Evolutionary conservation across 225 moss, liverwort and hornwort genomes (phyloP), one percentile per base, ranked within the genome.

Genomic region (Pleurozium schreberi): DNA sequence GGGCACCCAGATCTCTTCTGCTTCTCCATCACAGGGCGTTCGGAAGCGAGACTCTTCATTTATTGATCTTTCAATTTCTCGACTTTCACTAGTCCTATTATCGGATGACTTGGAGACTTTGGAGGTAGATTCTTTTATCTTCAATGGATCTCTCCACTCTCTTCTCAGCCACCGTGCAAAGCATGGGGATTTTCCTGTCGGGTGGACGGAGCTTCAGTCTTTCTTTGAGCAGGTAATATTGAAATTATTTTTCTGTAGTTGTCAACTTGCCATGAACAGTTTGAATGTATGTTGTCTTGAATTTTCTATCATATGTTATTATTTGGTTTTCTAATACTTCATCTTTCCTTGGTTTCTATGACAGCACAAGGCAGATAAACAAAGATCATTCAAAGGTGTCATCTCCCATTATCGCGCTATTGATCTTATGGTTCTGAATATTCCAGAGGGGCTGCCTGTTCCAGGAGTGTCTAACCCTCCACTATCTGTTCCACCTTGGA

Each of bases 181-280:
- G 0, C 12, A 68, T 40, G 21, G 23, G 2, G 21, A 6, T 6
- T 68, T 68, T 68, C 20, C 12, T 20, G 4, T 2, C 1, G 7
- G 40, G 1, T 68, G 23, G 40, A 23, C 1, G 6, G 7, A 68
- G 0, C 2, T 69, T 40, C 0, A 69, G 5, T 4, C 40, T 23
- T 69, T 40, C 13, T 2, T 40, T 23, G 23, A 40, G 8, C 7
- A 12, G 40, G 69, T 22, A 38, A 23, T 38, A 1, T 38, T 38
- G 0, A 20, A 20, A 3, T 34, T 6, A 1, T 1, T 9, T 67
- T n/a, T n/a, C n/a, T n/a, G n/a, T n/a, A n/a, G n/a, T n/a, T n/a
- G n/a, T n/a, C n/a, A n/a, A n/a, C 6, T 11, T 38, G 1, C 7
- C 20, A 1, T 19, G 0, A 36, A 1, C 5, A 17, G 1, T 19